Evolutionary conservation across 2,329 filamentous ascomycete genomes (phyloP), one percentile per base, ranked within the genome.

Genomic region (Claviceps sorghi): DNA sequence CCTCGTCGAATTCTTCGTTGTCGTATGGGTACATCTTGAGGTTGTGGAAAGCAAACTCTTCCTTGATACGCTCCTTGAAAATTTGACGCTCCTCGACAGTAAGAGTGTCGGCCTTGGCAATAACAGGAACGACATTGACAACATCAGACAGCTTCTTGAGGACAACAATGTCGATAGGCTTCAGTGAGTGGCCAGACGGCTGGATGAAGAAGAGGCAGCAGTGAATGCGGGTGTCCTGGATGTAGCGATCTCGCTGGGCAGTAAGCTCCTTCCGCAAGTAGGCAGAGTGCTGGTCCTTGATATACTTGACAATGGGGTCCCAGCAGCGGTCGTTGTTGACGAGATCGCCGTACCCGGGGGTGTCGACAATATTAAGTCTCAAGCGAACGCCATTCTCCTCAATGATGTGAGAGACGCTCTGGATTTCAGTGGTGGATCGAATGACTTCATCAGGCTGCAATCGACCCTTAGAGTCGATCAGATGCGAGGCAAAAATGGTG

Each of bases 281-380:
- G 64, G 93, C 91, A 51, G 89, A 96, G 79, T 98, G 93, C 78
- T 98, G 93, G 73, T 98, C 93, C 80, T 98, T 98, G 80, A 98
- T 98, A 75, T 98, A 98, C 79, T 98, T 98, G 79, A 98, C 91
- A 69, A 98, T 98, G 58, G 93, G 93, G 68, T 98, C 93, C 93
- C 93, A 98, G 83, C 93, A 98, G 79, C 93, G 86, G 76, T 98
- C 93, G 72, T 98, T 98, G 82, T 98, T 98, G 72, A 98, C 93
- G 67, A 96, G 82, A 66, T 98, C 93, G 66, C 93, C 93, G 66
- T 98, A 98, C 59, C 93, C 93, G 58, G 93, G 93, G 58, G 93
- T 98, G 69, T 98, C 93, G 65, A 98, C 93, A 66, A 98, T 98
- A 81, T 97, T 98, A 66, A 98, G 79, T 64, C 93, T 82, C 65